These are phyloP conservation scores for Boletus bicolor DNA, from an alignment of 768 basidiomycete genomes.

Conservation along the genomic window DNA sequence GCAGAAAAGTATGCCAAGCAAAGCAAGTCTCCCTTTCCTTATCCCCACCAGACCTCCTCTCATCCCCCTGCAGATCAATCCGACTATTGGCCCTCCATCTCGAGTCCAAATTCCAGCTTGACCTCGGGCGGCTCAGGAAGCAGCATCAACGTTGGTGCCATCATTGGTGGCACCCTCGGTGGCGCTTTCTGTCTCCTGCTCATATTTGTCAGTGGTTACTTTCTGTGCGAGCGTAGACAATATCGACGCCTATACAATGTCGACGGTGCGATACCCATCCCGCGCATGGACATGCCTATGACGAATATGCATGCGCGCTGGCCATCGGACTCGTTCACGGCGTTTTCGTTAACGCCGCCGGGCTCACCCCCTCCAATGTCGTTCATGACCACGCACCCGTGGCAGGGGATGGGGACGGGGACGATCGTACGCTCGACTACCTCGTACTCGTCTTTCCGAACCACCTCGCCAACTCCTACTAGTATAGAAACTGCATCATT, in stretches of 20 bases:
- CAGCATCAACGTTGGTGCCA: slow-evolving; percentile 14
- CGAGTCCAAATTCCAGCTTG: neutral
- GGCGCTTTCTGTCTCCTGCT: slow-evolving; percentile 15
- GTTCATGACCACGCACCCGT: neutral
- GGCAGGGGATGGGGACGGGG: neutral
- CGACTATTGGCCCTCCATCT: slow-evolving; percentile 10
- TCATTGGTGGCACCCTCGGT: slow-evolving; percentile 23
- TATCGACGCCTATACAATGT: neutral
- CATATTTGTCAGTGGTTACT: slow-evolving; percentile 13
- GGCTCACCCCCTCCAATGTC: slow-evolving; percentile 1
- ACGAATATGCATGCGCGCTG: slow-evolving; percentile 3
- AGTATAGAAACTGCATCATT: slow-evolving; percentile 6
- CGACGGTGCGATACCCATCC: neutral
- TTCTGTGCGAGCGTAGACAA: slow-evolving; percentile 12
- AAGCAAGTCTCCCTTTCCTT: neutral
- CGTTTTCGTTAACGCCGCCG: neutral
- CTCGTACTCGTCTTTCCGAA: slow-evolving; percentile 1
- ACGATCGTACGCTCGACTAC: neutral
- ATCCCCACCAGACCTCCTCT: neutral
- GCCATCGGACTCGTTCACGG: slow-evolving; percentile 9
- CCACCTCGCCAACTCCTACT: slow-evolving; percentile 7
- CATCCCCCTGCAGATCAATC: slow-evolving; percentile 7
- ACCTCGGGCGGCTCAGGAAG: slow-evolving; percentile 3
- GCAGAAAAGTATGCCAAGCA: slow-evolving; percentile 27
- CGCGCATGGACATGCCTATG: neutral